A percentile compares a stretch with the other conserved stretches of the same genome.
These are phyloP conservation scores for Xerocomus brunneocitrinus DNA, from an alignment of 768 basidiomycete species.

Conservation along the genomic window DNA sequence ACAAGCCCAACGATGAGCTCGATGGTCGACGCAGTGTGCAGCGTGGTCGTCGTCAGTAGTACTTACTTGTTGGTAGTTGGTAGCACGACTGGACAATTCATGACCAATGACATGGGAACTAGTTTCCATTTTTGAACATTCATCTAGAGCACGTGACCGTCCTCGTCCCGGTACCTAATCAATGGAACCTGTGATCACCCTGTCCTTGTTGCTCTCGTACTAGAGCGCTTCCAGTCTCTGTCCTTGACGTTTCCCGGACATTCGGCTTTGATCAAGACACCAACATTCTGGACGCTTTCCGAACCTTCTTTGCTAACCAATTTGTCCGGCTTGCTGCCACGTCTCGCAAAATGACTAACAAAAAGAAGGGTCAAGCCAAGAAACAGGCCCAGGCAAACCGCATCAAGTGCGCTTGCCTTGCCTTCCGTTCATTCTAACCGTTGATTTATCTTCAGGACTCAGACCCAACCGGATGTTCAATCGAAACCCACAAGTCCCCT, in stretches of 20 bases:
- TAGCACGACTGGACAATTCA: conserved; percentile 1
- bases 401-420: conserved; percentile 18
- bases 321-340: not conserved
- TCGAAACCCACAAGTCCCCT: conserved; percentile 14
- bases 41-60: conserved; percentile 4
- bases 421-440: not conserved
- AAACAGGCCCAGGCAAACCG: conserved; percentile 26
- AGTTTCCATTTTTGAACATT: conserved; percentile 1
- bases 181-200: not conserved
- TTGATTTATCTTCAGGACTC: conserved; percentile 17
- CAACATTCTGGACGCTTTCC: conserved; percentile 11
- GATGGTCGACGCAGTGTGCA: not conserved
- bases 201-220: not conserved
- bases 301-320: not conserved
- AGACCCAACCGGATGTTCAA: conserved; percentile 5
- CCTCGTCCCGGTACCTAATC: conserved; percentile 7
- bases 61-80: no score
- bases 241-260: not conserved
- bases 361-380: conserved; percentile 28
- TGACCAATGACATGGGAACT: conserved; percentile 7
- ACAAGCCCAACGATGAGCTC: not conserved
- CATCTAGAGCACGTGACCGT: conserved; percentile 6
- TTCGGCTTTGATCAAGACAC: not conserved
- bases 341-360: conserved; percentile 26
- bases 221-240: not conserved